phyloP scores from a whole-genome alignment of 2,329 filamentous ascomycete genomes.

The Penicillium vulpinum region DNA sequence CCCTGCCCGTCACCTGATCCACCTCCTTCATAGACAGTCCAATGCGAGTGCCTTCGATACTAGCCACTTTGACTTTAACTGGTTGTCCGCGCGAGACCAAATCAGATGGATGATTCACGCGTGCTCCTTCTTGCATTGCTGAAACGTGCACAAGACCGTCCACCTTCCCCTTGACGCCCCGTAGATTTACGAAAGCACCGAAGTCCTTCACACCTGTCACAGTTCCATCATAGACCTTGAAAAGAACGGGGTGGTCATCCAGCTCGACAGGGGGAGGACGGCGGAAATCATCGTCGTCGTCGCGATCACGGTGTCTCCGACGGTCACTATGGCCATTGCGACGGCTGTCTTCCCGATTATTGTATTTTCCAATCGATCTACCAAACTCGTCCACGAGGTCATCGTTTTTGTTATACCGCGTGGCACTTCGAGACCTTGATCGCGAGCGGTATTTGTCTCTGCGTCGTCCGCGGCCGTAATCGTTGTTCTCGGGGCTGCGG shows the following conservation, averaged over 20 bases:
- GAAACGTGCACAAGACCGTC: slow-evolving; percentile 95
- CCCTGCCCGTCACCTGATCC: slow-evolving; percentile 82
- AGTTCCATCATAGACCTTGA: slow-evolving; percentile 86
- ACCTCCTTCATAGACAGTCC: slow-evolving; percentile 97
- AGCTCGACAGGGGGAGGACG: slow-evolving; percentile 69
- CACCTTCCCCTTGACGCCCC: slow-evolving; percentile 80
- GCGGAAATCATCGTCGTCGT: slow-evolving; percentile 51
- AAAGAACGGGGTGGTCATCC: slow-evolving; percentile 76
- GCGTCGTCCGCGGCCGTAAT: slow-evolving; percentile 50
- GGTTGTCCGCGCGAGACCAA: slow-evolving; percentile 75
- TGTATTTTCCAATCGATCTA: slow-evolving; percentile 45
- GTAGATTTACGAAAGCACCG: slow-evolving; percentile 90
- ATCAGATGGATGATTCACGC: slow-evolving; percentile 90
- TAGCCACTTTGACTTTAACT: slow-evolving; percentile 91
- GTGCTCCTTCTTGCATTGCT: slow-evolving; percentile 76
- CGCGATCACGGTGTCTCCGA: slow-evolving; percentile 40
- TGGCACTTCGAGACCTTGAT: slow-evolving; percentile 52
- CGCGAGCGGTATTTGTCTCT: slow-evolving; percentile 49
- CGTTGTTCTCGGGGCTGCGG: slow-evolving; percentile 53
- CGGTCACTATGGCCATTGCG: slow-evolving; percentile 48
- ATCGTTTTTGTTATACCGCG: slow-evolving; percentile 43
- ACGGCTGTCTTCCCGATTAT: slow-evolving; percentile 40
- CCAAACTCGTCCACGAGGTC: slow-evolving; percentile 63
- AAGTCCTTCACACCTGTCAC: slow-evolving; percentile 95
- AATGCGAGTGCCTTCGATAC: slow-evolving; percentile 76